phyloP scores from a whole-genome alignment of 805 yeast genomes.

The Jamesozyma lodderae region DNA sequence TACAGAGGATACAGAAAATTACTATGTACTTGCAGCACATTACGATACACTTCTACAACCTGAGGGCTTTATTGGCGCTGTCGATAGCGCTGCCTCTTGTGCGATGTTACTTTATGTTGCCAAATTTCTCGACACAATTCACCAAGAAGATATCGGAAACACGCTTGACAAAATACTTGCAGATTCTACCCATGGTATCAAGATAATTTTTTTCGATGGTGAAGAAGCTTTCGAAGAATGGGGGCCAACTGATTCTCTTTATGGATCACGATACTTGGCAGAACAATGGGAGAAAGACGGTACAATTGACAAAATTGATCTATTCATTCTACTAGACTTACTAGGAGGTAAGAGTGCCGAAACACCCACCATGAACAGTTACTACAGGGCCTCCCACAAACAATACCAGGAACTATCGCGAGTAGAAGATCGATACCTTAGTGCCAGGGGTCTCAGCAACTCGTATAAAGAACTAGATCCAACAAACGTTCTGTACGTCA shows the following conservation, averaged over 20 bases:
- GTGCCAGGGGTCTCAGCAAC: neutral
- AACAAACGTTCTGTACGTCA: slow-evolving; percentile 8
- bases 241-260: slow-evolving; percentile 43
- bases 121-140: slow-evolving; percentile 18
- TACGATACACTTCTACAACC: slow-evolving; percentile 42
- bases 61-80: slow-evolving; percentile 51
- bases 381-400: slow-evolving; percentile 34
- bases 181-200: slow-evolving; percentile 29
- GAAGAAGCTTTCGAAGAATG: slow-evolving; percentile 52
- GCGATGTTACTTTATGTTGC: slow-evolving; percentile 42
- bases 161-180: slow-evolving; percentile 2
- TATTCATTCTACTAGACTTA: slow-evolving; percentile 42
- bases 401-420: slow-evolving; percentile 31
- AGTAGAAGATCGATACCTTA: slow-evolving; percentile 25
- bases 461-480: slow-evolving; percentile 9
- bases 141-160: slow-evolving; percentile 3
- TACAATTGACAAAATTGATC: slow-evolving; percentile 31
- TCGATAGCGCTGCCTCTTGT: slow-evolving; percentile 52
- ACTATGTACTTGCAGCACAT: slow-evolving; percentile 42
- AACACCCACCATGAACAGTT: slow-evolving; percentile 31
- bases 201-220: slow-evolving; percentile 49
- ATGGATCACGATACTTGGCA: slow-evolving; percentile 48
- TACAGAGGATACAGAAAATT: slow-evolving; percentile 13
- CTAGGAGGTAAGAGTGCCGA: slow-evolving; percentile 33
- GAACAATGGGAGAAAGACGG: slow-evolving; percentile 27